Percentiles rank a stretch among this genome's conserved stretches.
Conservation (phyloP, 345 rosid species). For the Populus deltoides region DNA sequence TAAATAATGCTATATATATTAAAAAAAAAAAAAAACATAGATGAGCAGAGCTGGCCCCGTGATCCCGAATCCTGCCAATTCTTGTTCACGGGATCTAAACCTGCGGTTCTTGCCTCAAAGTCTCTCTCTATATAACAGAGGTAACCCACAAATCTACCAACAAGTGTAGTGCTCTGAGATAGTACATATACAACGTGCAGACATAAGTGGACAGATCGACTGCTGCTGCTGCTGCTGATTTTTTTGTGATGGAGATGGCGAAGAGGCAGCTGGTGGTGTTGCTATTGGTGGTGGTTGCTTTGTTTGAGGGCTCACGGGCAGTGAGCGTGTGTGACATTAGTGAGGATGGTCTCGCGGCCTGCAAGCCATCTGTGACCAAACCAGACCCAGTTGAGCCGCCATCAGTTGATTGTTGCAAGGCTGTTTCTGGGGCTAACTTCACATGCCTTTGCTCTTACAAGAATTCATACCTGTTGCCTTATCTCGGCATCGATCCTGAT, state of each 20-base stretch:
- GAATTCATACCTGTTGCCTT: slow-evolving; percentile 44
- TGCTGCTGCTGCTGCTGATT: no score
- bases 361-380: slow-evolving; percentile 59
- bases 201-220: neutral
- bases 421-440: slow-evolving; percentile 47
- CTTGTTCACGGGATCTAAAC: slow-evolving; percentile 30
- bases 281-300: slow-evolving; percentile 3
- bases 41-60: slow-evolving; percentile 10
- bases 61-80: slow-evolving; percentile 27
- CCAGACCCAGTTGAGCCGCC: slow-evolving; percentile 51
- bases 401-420: slow-evolving; percentile 48
- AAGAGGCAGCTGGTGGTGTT: slow-evolving; percentile 5
- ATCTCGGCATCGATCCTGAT: slow-evolving; percentile 62
- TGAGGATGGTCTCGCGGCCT: slow-evolving; percentile 45
- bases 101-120: slow-evolving; percentile 8
- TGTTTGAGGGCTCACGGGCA: slow-evolving; percentile 24
- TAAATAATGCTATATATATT: no score
- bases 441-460: slow-evolving; percentile 62
- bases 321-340: slow-evolving; percentile 45
- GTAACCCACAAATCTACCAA: neutral
- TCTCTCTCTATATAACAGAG: slow-evolving; percentile 10
- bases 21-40: no score
- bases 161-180: neutral
- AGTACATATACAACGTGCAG: neutral
- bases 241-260: neutral